These are phyloP conservation scores for Eimeria necatrix DNA, from an alignment of 169 alveolate genomes.

Conservation along the genomic window DNA sequence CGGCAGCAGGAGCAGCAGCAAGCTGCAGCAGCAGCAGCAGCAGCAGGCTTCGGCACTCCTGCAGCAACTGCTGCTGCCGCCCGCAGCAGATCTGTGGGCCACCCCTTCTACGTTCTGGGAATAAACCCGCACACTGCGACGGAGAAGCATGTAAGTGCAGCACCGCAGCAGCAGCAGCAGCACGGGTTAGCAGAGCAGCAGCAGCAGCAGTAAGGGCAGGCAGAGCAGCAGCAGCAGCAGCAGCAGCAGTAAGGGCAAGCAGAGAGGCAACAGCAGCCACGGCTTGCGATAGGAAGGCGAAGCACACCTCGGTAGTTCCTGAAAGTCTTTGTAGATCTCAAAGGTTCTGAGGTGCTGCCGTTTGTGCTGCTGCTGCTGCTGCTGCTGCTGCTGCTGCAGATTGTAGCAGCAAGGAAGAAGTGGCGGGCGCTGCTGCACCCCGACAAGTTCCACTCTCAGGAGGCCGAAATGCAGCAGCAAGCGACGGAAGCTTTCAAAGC, in stretches of 20 bases:
- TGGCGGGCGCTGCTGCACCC: slow-evolving; percentile 78
- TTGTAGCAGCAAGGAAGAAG: slow-evolving; percentile 66
- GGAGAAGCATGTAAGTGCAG: slow-evolving; percentile 20
- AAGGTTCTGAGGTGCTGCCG: background rate
- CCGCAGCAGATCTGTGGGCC: slow-evolving; percentile 47
- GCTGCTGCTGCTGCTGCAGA: slow-evolving; percentile 39
- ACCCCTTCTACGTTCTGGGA: slow-evolving; percentile 70
- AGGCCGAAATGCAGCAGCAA: slow-evolving; percentile 58
- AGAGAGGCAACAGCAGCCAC: background rate
- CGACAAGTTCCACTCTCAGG: slow-evolving; percentile 60
- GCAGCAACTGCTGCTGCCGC: slow-evolving; percentile 65
- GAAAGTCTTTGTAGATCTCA: background rate
- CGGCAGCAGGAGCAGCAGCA: slow-evolving; percentile 77
- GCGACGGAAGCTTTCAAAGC: slow-evolving; percentile 78
- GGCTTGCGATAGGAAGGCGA: background rate
- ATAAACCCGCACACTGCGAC: slow-evolving; percentile 75
- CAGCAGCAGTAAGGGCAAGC: background rate
- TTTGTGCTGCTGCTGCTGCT: slow-evolving; percentile 12
- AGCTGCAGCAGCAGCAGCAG: slow-evolving; percentile 66
- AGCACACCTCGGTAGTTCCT: background rate
- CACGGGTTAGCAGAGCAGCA: background rate
- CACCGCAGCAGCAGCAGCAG: slow-evolving; percentile 33
- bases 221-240: background rate
- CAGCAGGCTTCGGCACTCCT: slow-evolving; percentile 62
- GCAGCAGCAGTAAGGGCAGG: slow-evolving; percentile 12